Evolutionary conservation across 305 asterid genomes (phyloP).

Genomic region (Fraxinus velutina): DNA sequence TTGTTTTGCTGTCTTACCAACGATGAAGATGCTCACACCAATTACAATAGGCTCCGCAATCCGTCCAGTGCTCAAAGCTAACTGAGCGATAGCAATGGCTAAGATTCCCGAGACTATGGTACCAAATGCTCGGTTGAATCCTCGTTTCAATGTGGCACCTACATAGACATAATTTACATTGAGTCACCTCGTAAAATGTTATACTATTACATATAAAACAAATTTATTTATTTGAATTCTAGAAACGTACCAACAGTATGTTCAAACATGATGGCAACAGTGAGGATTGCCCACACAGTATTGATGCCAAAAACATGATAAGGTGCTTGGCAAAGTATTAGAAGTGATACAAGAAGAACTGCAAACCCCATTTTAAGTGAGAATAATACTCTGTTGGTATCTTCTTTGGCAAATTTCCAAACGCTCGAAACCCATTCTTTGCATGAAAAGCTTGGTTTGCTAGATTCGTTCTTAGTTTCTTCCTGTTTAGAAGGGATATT

Average conservation of each 20-base stretch:
- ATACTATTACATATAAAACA: background rate
- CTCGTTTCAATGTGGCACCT: slow-evolving; percentile 63
- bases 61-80: slow-evolving; percentile 46
- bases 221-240: background rate
- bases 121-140: slow-evolving; percentile 65
- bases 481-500: slow-evolving; percentile 35
- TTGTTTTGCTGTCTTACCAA: slow-evolving; percentile 34
- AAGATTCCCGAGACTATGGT: slow-evolving; percentile 55
- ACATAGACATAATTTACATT: background rate
- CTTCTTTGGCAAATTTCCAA: slow-evolving; percentile 56
- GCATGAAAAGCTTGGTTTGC: slow-evolving; percentile 17
- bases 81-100: slow-evolving; percentile 43
- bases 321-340: slow-evolving; percentile 45
- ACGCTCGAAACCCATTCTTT: slow-evolving; percentile 36
- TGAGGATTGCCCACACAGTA: slow-evolving; percentile 60
- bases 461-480: slow-evolving; percentile 14
- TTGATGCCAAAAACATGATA: slow-evolving; percentile 55
- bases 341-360: slow-evolving; percentile 53
- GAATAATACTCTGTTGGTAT: slow-evolving; percentile 46
- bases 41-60: slow-evolving; percentile 53
- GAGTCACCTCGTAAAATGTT: background rate
- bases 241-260: slow-evolving; percentile 56
- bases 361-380: slow-evolving; percentile 62
- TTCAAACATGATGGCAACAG: slow-evolving; percentile 67
- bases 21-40: slow-evolving; percentile 60